These are phyloP conservation scores for Quercus mongolica DNA, from an alignment of 306 rosid genomes.

Conservation along the genomic window DNA sequence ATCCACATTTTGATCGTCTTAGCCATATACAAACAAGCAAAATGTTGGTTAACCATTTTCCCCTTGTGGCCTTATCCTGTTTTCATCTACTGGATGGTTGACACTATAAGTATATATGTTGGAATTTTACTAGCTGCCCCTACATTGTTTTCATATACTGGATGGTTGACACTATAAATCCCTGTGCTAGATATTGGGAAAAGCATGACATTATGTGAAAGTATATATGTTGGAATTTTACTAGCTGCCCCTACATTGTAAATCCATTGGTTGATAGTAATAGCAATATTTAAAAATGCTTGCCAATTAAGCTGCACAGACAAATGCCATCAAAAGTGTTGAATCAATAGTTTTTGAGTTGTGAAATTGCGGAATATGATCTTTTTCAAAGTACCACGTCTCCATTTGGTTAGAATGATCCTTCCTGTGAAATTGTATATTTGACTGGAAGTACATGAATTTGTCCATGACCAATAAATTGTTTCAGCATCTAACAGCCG, in stretches of 20 bases:
- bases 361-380: neutral
- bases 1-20: no score
- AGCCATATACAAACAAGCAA: no score
- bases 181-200: neutral
- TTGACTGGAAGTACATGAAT: neutral
- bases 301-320: neutral
- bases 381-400: neutral
- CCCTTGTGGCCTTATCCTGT: no score
- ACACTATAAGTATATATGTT: neutral
- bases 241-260: neutral
- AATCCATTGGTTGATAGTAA: neutral
- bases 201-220: neutral
- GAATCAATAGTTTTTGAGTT: neutral
- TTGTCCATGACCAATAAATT: neutral
- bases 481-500: neutral
- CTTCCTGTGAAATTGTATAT: neutral
- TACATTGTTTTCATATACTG: neutral
- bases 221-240: neutral
- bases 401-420: neutral
- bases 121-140: neutral
- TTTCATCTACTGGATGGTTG: neutral
- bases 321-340: neutral
- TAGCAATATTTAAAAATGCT: neutral
- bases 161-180: neutral
- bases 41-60: no score